Percentiles rank a stretch among this genome's conserved stretches.
These are phyloP conservation scores for Leucosporidium yakuticum DNA, from an alignment of 768 basidiomycete species.

Conservation along the genomic window DNA sequence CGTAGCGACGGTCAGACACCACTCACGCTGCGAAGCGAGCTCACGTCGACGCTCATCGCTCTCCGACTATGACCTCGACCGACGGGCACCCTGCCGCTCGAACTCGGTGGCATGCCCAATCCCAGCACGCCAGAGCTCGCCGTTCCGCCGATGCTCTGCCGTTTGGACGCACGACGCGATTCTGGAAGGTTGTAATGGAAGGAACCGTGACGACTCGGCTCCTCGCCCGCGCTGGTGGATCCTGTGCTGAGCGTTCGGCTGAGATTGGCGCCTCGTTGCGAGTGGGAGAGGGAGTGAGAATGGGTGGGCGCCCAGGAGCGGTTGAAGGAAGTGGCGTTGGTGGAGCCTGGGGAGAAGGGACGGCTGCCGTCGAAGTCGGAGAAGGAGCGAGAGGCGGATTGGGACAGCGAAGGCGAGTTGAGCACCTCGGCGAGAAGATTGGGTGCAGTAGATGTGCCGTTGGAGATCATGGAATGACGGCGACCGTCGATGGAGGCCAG, in stretches of 20 bases:
- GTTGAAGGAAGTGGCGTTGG: neutral
- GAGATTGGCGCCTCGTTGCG: conserved; percentile 10
- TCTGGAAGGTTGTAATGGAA: neutral
- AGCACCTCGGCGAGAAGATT: conserved; percentile 7
- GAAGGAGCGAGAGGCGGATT: conserved; percentile 4
- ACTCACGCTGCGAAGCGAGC: neutral
- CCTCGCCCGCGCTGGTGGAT: neutral
- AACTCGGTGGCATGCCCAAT: no score
- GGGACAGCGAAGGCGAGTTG: conserved; percentile 14
- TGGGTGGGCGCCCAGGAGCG: conserved; percentile 1
- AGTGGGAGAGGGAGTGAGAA: conserved; percentile 4
- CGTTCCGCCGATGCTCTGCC: neutral
- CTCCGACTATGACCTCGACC: conserved; percentile 15
- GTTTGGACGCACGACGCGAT: neutral
- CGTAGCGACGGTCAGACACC: no score
- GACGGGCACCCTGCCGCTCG: conserved; percentile 3
- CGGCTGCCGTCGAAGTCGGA: conserved; percentile 14
- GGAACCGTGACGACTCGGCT: neutral
- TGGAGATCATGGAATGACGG: neutral
- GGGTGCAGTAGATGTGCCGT: no score
- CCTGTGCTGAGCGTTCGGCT: conserved; percentile 1
- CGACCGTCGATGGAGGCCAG: neutral
- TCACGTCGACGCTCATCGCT: conserved; percentile 30
- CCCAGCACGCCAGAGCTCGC: no score
- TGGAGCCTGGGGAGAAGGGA: conserved; percentile 9